Conservation (phyloP, 164 flowering plant species). For the Stephania yunnanensis region DNA sequence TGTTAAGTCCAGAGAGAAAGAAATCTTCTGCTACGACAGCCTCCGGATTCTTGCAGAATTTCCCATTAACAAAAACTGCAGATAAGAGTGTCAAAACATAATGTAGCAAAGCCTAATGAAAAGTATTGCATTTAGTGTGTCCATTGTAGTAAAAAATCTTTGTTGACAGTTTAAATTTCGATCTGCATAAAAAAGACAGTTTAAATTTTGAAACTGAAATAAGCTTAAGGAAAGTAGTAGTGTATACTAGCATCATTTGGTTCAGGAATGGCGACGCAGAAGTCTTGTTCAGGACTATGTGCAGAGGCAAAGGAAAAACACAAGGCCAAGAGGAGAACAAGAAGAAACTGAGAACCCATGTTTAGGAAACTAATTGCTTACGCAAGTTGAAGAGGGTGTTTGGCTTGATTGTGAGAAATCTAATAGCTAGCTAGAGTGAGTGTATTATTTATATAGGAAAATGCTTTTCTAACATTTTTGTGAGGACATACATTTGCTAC, state of each 20-base stretch:
- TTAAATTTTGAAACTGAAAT: too few species aligned
- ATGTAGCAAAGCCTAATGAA: background rate
- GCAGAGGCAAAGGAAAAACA: too few species aligned
- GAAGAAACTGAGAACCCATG: too few species aligned
- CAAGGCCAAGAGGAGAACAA: too few species aligned
- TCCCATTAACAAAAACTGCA: constrained; percentile 2
- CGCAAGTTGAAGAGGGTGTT: too few species aligned
- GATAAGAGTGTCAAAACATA: background rate
- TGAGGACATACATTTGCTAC: too few species aligned
- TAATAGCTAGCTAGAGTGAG: too few species aligned
- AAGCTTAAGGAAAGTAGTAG: background rate
- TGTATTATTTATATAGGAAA: too few species aligned
- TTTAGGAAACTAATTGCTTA: too few species aligned
- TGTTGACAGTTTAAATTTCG: background rate
- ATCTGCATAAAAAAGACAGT: too few species aligned
- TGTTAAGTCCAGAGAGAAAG: background rate
- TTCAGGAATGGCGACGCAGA: background rate
- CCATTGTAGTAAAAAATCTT: background rate
- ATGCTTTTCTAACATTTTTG: too few species aligned
- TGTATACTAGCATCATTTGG: background rate
- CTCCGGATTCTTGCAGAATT: background rate
- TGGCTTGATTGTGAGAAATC: too few species aligned
- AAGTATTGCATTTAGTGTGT: background rate
- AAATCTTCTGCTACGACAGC: background rate
- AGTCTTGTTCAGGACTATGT: background rate